Conservation (phyloP, 2,329 filamentous ascomycete species). For the Fusarium buxicola region DNA sequence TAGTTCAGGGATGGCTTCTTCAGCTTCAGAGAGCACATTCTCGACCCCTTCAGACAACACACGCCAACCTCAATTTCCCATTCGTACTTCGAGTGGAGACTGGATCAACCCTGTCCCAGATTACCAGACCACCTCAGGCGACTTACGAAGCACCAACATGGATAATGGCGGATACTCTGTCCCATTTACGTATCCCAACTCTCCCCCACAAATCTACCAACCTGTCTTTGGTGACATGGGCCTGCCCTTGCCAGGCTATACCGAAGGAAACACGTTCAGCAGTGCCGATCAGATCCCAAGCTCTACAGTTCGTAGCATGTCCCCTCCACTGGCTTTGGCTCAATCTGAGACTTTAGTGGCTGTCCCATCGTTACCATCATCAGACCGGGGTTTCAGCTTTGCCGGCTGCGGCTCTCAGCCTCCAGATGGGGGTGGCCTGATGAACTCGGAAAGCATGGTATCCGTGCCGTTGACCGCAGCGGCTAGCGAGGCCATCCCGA, state of each 20-base stretch:
- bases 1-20: constrained; percentile 57
- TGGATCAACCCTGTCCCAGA: constrained; percentile 50
- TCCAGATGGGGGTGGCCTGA: constrained; percentile 53
- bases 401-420: constrained; percentile 56
- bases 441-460: constrained; percentile 44
- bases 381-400: constrained; percentile 50
- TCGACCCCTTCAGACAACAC: constrained; percentile 59
- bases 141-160: constrained; percentile 37
- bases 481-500: constrained; percentile 58
- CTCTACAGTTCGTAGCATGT: constrained; percentile 62
- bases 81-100: constrained; percentile 45
- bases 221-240: constrained; percentile 49
- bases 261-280: constrained; percentile 52
- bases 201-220: constrained; percentile 50
- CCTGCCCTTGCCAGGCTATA: constrained; percentile 51
- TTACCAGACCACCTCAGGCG: constrained; percentile 38
- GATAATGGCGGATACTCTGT: constrained; percentile 43
- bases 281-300: constrained; percentile 52
- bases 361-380: constrained; percentile 54
- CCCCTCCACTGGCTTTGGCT: constrained; percentile 60
- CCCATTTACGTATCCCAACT: constrained; percentile 43
- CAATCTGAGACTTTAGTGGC: constrained; percentile 64
- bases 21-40: constrained; percentile 60
- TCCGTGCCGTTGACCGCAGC: constrained; percentile 53
- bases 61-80: constrained; percentile 43